These are phyloP conservation scores for Tuber melanosporum DNA, from an alignment of 495 filamentous ascomycete genomes.

Conservation along the genomic window DNA sequence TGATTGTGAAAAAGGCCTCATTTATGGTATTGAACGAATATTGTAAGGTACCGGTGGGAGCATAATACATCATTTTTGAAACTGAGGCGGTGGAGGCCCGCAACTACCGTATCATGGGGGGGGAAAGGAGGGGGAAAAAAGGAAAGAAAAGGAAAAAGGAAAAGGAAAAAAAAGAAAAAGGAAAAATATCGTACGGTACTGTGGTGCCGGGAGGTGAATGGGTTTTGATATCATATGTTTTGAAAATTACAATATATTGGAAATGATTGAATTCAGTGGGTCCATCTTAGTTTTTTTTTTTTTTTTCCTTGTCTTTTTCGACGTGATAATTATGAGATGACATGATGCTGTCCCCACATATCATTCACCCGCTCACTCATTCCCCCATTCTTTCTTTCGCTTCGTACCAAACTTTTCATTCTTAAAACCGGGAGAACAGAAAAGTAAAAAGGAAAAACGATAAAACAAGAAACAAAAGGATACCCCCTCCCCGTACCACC, in stretches of 20 bases:
- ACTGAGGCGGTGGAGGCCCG: not conserved
- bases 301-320: not conserved
- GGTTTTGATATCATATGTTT: not conserved
- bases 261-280: not conserved
- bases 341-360: not conserved
- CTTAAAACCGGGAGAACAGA: not conserved
- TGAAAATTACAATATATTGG: not conserved
- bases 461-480: constrained; percentile 10
- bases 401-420: not conserved
- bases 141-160: not conserved
- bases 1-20: not conserved
- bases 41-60: not conserved
- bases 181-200: not conserved
- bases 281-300: not conserved
- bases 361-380: not conserved
- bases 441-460: not conserved
- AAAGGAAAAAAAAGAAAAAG: not conserved
- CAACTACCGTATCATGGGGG: no score
- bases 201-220: not conserved
- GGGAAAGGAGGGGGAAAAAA: no score
- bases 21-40: not conserved
- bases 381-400: not conserved
- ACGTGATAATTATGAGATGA: not conserved
- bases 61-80: not conserved
- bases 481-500: not conserved